These are phyloP conservation scores for Tylopilus plumbeoviolaceoides DNA, from an alignment of 768 basidiomycete species.

Conservation along the genomic window DNA sequence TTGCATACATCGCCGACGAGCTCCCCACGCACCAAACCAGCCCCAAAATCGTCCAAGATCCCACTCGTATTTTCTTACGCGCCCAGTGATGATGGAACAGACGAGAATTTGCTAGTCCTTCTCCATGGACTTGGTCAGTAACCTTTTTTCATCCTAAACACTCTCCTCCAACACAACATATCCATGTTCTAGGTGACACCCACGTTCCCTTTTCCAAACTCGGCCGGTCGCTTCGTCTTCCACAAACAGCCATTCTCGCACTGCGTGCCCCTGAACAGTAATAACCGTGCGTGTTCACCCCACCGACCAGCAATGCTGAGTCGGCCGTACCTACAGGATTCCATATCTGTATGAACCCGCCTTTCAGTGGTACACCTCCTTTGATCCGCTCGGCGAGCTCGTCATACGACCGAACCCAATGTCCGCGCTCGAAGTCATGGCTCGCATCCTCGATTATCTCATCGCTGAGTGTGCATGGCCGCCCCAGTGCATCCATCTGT, in stretches of 20 bases:
- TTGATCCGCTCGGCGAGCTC: slow-evolving; percentile 73
- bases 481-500: slow-evolving; percentile 66
- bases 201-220: slow-evolving; percentile 73
- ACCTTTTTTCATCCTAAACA: not conserved
- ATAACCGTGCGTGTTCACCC: slow-evolving; percentile 19
- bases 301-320: slow-evolving; percentile 8
- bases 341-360: slow-evolving; percentile 77
- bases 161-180: not conserved
- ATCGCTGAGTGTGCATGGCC: slow-evolving; percentile 62
- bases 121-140: slow-evolving; percentile 79
- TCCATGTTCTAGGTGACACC: slow-evolving; percentile 64
- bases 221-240: slow-evolving; percentile 71
- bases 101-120: slow-evolving; percentile 81
- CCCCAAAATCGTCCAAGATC: slow-evolving; percentile 43
- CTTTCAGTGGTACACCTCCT: slow-evolving; percentile 85
- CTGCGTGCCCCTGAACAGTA: slow-evolving; percentile 77
- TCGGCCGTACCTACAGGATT: slow-evolving; percentile 41
- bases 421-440: slow-evolving; percentile 54
- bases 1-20: slow-evolving; percentile 14
- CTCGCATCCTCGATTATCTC: slow-evolving; percentile 52
- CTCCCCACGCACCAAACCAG: slow-evolving; percentile 41
- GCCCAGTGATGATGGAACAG: slow-evolving; percentile 77
- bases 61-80: slow-evolving; percentile 61
- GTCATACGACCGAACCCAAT: slow-evolving; percentile 72
- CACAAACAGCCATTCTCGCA: slow-evolving; percentile 83